A percentile compares a stretch with the other conserved stretches of the same genome.
These are phyloP conservation scores for Verticillium tricorpus DNA, from an alignment of 2,329 filamentous ascomycete genomes.

Conservation along the genomic window DNA sequence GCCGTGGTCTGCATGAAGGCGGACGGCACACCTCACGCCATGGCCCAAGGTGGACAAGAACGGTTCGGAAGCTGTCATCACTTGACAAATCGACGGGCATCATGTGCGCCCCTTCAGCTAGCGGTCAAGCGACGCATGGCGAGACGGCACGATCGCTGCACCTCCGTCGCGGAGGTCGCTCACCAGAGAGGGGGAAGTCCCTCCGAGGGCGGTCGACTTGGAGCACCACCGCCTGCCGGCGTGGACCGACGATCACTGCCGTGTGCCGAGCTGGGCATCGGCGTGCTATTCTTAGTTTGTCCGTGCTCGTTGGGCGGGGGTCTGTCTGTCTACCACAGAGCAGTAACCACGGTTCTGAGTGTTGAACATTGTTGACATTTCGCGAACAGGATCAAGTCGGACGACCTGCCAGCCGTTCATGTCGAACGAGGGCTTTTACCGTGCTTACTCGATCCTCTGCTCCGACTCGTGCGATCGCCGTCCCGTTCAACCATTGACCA, in stretches of 20 bases:
- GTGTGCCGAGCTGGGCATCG: neutral
- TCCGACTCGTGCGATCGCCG: conserved; percentile 12
- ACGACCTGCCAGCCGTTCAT: neutral
- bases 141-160: neutral
- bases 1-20: conserved; percentile 10
- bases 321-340: neutral
- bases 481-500: conserved; percentile 2
- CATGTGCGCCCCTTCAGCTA: neutral
- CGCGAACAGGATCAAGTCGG: neutral
- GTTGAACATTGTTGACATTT: neutral
- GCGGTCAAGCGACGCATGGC: neutral
- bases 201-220: neutral
- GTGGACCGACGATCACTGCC: neutral
- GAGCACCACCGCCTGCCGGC: neutral
- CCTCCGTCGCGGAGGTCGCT: neutral
- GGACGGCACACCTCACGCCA: conserved; percentile 5
- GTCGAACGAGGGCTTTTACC: neutral
- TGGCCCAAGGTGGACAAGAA: conserved; percentile 2
- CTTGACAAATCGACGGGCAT: neutral
- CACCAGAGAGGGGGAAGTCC: neutral
- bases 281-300: neutral
- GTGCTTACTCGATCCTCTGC: conserved; percentile 1
- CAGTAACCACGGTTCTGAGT: neutral
- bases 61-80: neutral
- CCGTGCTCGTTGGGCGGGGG: neutral